Base-by-base conservation (phyloP, 2,329 filamentous ascomycete genomes). In the Lachnellula cervina region DNA sequence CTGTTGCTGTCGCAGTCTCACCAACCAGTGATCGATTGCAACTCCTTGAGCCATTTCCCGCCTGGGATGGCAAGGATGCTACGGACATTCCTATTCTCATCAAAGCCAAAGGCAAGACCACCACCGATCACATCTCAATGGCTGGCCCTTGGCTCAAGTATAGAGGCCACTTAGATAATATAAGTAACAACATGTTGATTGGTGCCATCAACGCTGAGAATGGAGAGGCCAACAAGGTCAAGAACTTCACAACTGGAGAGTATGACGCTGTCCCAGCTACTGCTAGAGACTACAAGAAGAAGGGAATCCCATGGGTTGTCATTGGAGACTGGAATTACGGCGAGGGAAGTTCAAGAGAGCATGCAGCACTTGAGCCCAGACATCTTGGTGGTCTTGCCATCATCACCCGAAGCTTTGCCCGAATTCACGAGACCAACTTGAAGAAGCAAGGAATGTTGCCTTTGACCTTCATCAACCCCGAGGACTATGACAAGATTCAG, bases 361-460 rank as follows among this genome's bases (percentile, higher is more conserved):
- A 99, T 74, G 94, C 94, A 67, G 94, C 94, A 75, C 86, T 99
- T 60, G 93, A 99, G 82, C 94, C 94, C 72, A 87, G 94, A 73
- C 93, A 97, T 80, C 87, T 99, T 64, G 94, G 94, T 71, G 94
- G 93, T 75, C 84, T 97, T 70, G 94, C 93, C 70, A 96, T 99
- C 80, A 95, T 99, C 73, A 92, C 88, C 71, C 88, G 90, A 72
- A 90, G 84, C 63, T 99, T 99, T 73, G 94, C 94, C 70, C 94
- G 94, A 88, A 99, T 99, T 72, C 94, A 99, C 83, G 94, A 99
- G 83, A 99, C 94, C 81, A 99, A 99, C 85, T 79, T 99, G 80
- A 99, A 99, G 90, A 99, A 99, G 88, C 94, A 99, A 85, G 94
- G 94, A 78, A 97, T 99, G 93, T 89, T 99, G 78, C 94, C 94